A percentile compares a stretch with the other conserved stretches of the same genome.
Conservation (phyloP, 306 rosid genomes). For the Senna siamea region DNA sequence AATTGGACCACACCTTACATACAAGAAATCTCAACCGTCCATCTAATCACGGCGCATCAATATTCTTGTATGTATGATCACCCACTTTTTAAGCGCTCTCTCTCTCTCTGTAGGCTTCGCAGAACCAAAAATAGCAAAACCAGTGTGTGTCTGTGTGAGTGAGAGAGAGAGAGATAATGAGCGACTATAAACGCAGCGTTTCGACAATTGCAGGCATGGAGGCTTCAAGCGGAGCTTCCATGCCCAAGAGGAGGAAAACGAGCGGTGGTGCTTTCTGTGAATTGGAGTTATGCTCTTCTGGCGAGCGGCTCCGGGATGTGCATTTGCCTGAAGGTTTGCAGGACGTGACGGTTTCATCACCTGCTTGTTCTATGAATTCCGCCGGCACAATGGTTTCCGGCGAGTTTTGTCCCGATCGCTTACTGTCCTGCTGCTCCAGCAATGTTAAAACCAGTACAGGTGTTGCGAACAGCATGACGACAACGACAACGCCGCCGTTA, state of each 20-base stretch:
- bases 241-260: constrained; percentile 62
- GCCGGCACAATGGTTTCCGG: constrained; percentile 29
- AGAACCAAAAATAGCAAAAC: constrained; percentile 33
- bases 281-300: constrained; percentile 18
- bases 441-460: constrained; percentile 25
- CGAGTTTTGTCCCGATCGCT: constrained; percentile 36
- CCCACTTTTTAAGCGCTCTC: background rate
- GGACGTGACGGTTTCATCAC: constrained; percentile 12
- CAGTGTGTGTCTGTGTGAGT: background rate
- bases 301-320: background rate
- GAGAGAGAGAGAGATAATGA: constrained; percentile 35
- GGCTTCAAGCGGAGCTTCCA: constrained; percentile 37
- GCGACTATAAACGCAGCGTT: constrained; percentile 59
- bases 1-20: constrained; percentile 20
- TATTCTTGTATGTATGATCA: constrained; percentile 42
- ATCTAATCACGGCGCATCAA: constrained; percentile 39
- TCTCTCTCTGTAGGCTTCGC: constrained; percentile 22
- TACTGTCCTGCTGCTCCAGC: constrained; percentile 55
- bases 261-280: constrained; percentile 8
- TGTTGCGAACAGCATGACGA: constrained; percentile 17
- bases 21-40: constrained; percentile 55
- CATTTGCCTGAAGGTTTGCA: constrained; percentile 8
- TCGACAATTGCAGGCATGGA: constrained; percentile 41
- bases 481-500: constrained; percentile 20
- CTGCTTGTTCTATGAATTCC: constrained; percentile 39